Evolutionary conservation across 2,329 filamentous ascomycete genomes (phyloP), one percentile per base, ranked within the genome.

Genomic region (Blastomyces parvus): DNA sequence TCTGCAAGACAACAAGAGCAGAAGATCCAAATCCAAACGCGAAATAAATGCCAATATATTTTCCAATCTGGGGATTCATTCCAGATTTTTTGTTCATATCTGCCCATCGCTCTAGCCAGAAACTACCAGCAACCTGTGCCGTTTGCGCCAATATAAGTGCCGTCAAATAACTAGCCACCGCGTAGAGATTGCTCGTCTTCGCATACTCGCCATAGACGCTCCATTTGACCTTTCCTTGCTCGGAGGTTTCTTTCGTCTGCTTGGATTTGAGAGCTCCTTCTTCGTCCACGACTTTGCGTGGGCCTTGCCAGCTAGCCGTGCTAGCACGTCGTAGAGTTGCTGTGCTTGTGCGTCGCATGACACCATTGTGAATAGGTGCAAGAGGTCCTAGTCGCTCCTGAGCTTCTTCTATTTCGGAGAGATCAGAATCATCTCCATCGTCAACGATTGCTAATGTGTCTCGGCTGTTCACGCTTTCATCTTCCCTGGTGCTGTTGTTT

Each of bases 151-250:
- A 86, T 64, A 97, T 70, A 56, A 97, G 81, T 62, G 90, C 86
- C 53, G 88, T 56, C 19, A 96, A 71, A 75, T 97, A 99, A 68
- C 97, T 81, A 19, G 77, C 76, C 9, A 99, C 94, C 14, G 94
- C 95, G 63, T 84, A 80, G 19, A 97, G 77, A 74, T 97, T 97
- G 80, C 90, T 97, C 64, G 91, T 91, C 78, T 91, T 96, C 63
- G 94, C 95, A 71, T 99, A 99, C 77, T 97, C 92, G 22, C 82
- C 81, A 73, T 99, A 99, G 36, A 99, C 93, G 67, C 87, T 84
- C 92, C 94, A 97, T 76, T 97, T 97, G 69, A 99, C 94, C 74
- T 97, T 97, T 71, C 94, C 94, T 78, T 99, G 91, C 75, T 99
- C 91, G 1, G 86, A 84, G 68, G 88, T 88, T 75, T 99, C 94